These are phyloP conservation scores for Camellia japonica DNA, from an alignment of 148 eudicot genomes.

Conservation along the genomic window DNA sequence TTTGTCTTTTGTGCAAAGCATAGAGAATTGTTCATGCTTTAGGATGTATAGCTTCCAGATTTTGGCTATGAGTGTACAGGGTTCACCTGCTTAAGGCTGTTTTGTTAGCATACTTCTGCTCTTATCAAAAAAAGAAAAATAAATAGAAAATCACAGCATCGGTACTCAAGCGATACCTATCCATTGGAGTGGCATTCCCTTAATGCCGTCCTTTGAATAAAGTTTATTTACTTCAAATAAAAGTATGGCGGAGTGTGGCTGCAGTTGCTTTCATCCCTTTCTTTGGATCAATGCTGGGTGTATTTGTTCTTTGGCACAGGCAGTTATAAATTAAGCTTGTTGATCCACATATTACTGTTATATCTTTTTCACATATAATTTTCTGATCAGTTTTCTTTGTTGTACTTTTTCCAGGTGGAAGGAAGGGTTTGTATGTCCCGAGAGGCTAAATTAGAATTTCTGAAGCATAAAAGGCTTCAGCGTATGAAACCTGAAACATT, in stretches of 20 bases:
- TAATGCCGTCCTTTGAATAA: too few relatives aligned
- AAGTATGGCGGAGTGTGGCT: background rate
- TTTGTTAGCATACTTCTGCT: too few relatives aligned
- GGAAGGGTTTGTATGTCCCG: conserved; percentile 67
- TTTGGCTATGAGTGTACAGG: too few relatives aligned
- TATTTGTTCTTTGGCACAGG: background rate
- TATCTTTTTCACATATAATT: background rate
- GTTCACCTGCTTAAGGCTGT: too few relatives aligned
- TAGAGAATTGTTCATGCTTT: too few relatives aligned
- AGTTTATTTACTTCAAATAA: too few relatives aligned
- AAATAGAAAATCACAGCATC: too few relatives aligned
- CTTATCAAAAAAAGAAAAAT: too few relatives aligned
- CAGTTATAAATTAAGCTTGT: background rate
- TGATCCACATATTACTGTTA: background rate
- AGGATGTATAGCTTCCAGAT: too few relatives aligned
- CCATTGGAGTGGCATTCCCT: too few relatives aligned
- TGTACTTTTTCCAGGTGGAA: conserved; percentile 63
- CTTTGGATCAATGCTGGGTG: background rate
- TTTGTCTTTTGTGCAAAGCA: too few relatives aligned
- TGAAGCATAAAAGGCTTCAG: conserved; percentile 89
- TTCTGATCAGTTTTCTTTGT: background rate
- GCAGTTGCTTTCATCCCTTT: background rate
- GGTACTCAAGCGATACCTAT: too few relatives aligned
- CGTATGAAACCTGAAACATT: conserved; percentile 47
- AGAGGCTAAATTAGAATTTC: conserved; percentile 72